Evolutionary conservation across 305 asterid genomes (phyloP).

Genomic region (Fraxinus velutina): DNA sequence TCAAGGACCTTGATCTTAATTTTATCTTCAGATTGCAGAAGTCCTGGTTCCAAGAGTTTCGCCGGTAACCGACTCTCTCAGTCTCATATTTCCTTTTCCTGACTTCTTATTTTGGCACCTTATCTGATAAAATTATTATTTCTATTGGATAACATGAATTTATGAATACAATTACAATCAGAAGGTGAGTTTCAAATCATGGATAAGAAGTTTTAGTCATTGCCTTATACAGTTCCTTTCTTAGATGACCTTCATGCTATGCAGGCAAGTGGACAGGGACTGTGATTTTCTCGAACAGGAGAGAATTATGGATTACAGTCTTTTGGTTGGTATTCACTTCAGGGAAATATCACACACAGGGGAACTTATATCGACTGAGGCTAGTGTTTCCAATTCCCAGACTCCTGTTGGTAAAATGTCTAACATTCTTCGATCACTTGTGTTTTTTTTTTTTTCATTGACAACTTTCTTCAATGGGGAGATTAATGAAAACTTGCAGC

Average conservation of each 20-base stretch:
- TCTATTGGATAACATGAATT: background rate
- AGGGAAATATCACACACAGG: conserved; percentile 57
- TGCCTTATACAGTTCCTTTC: background rate
- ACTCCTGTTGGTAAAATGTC: conserved; percentile 37
- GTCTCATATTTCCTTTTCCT: background rate
- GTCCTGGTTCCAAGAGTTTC: conserved; percentile 67
- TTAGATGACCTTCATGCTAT: background rate
- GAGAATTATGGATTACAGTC: conserved; percentile 96
- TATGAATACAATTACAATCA: background rate
- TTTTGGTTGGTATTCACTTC: conserved; percentile 80
- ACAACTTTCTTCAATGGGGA: background rate
- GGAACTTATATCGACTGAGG: conserved; percentile 41
- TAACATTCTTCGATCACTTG: background rate
- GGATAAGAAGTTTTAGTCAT: background rate
- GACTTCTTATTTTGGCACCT: background rate
- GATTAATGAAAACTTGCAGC: conserved; percentile 22
- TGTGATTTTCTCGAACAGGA: conserved; percentile 93
- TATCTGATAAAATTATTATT: background rate
- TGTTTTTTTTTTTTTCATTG: background rate
- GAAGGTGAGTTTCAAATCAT: background rate
- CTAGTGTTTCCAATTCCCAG: conserved; percentile 25
- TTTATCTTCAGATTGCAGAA: conserved; percentile 71
- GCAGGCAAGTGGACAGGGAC: conserved; percentile 88
- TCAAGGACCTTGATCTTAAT: conserved; percentile 90
- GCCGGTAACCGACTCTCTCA: conserved; percentile 46